Percentiles rank a stretch among this genome's conserved stretches.
phyloP scores from a whole-genome alignment of 2,329 filamentous ascomycete genomes.

The Corynespora cassiicola region DNA sequence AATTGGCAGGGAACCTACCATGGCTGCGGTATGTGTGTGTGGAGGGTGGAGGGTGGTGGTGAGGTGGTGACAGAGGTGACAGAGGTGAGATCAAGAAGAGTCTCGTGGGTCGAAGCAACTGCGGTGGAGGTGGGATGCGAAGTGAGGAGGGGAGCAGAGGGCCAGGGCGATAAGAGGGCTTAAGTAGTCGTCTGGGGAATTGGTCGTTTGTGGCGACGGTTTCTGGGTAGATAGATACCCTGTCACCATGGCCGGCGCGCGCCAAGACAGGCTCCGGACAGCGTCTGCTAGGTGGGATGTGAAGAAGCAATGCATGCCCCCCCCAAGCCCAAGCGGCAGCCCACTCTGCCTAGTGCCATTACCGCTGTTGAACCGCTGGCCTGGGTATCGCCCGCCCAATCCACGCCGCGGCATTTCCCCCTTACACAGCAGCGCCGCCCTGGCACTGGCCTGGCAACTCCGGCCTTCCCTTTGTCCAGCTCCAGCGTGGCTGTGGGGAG shows the following conservation, averaged over 20 bases:
- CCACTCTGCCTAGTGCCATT: slow-evolving; percentile 26
- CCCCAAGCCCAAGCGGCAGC: slow-evolving; percentile 15
- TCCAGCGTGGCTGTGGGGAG: slow-evolving; percentile 42
- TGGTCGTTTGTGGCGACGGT: too few species aligned
- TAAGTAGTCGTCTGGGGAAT: too few species aligned
- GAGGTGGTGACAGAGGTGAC: slow-evolving; percentile 6
- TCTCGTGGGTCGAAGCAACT: slow-evolving; percentile 12
- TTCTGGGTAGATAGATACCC: too few species aligned
- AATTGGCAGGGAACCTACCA: slow-evolving; percentile 31
- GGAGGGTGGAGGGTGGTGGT: slow-evolving; percentile 7
- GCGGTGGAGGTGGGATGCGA: slow-evolving; percentile 23
- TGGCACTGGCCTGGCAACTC: slow-evolving; percentile 19
- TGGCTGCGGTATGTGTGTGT: slow-evolving; percentile 35
- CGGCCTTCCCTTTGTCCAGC: slow-evolving; percentile 37
- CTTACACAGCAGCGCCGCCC: slow-evolving; percentile 3
- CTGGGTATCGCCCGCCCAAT: slow-evolving; percentile 21
- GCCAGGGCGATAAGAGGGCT: slow-evolving; percentile 1
- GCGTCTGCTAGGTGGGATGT: too few species aligned
- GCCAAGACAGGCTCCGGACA: too few species aligned
- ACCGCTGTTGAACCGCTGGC: slow-evolving; percentile 25
- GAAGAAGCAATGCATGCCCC: slow-evolving; percentile 35
- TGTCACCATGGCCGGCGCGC: too few species aligned
- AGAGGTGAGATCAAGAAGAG: slow-evolving; percentile 11
- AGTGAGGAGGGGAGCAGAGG: slow-evolving; percentile 10
- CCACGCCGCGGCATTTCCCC: slow-evolving; percentile 10